A percentile compares a stretch with the other conserved stretches of the same genome.
Conservation (phyloP, 768 basidiomycete genomes). For the Mycena rosella region DNA sequence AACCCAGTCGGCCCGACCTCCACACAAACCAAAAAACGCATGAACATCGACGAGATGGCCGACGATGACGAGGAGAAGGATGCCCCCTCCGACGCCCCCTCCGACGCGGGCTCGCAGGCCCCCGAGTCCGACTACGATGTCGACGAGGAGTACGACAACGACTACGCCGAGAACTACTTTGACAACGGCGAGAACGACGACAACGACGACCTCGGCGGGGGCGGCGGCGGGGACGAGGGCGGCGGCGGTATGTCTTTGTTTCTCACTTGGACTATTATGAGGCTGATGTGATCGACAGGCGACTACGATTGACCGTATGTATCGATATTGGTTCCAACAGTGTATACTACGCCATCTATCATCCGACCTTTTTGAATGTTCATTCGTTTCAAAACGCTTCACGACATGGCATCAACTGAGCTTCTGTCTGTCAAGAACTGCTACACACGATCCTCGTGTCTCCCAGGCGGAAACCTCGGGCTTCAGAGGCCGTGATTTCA, state of each 20-base stretch:
- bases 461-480: too few relatives aligned
- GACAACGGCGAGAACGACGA: slow-evolving; percentile 91
- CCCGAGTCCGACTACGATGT: slow-evolving; percentile 85
- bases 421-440: too few relatives aligned
- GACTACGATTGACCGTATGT: slow-evolving; percentile 34
- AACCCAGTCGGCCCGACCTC: too few relatives aligned
- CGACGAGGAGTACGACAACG: slow-evolving; percentile 92
- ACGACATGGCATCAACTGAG: too few relatives aligned
- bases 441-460: too few relatives aligned
- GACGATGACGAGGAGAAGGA: slow-evolving; percentile 79
- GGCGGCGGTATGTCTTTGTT: slow-evolving; percentile 47
- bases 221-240: slow-evolving; percentile 73
- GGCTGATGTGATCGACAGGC: slow-evolving; percentile 11
- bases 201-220: slow-evolving; percentile 80
- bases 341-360: slow-evolving; percentile 11
- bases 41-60: slow-evolving; percentile 77
- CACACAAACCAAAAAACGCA: slow-evolving; percentile 48
- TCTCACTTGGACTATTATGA: neutral
- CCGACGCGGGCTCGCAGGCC: slow-evolving; percentile 75
- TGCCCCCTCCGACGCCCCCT: slow-evolving; percentile 74
- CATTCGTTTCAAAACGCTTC: too few relatives aligned
- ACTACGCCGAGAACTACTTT: slow-evolving; percentile 92
- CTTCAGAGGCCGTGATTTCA: too few relatives aligned
- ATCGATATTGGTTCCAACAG: slow-evolving; percentile 29
- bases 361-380: too few relatives aligned